phyloP scores from a whole-genome alignment of 1,284 basidiomycete species.

The Mycena sp. region DNA sequence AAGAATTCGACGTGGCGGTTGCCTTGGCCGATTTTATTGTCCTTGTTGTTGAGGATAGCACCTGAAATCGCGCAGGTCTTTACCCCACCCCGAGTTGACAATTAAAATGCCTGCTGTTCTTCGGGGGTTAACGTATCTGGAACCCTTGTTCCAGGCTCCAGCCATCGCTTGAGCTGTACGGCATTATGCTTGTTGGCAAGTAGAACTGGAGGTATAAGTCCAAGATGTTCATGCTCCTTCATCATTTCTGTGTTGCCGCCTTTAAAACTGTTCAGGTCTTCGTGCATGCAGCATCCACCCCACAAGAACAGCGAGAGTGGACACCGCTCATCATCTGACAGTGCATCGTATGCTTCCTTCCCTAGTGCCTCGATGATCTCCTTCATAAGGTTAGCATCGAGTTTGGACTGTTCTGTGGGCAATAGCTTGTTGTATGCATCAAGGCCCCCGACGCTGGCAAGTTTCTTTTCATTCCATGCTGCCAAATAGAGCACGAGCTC shows the following conservation, averaged over 20 bases:
- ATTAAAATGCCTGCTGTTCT: too few species aligned
- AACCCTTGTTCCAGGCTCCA: not conserved
- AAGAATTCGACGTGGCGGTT: slow-evolving; percentile 24
- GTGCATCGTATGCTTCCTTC: slow-evolving; percentile 19
- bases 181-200: slow-evolving; percentile 15
- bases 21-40: slow-evolving; percentile 31
- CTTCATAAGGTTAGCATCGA: slow-evolving; percentile 6
- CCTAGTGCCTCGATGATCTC: slow-evolving; percentile 17
- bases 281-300: slow-evolving; percentile 39
- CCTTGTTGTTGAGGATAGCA: slow-evolving; percentile 31
- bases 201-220: slow-evolving; percentile 20
- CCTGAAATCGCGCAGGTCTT: too few species aligned
- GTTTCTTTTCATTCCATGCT: not conserved
- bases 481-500: not conserved
- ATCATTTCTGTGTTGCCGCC: slow-evolving; percentile 35
- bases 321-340: slow-evolving; percentile 28
- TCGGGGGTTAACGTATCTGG: not conserved
- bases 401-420: not conserved
- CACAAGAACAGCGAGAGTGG: slow-evolving; percentile 24
- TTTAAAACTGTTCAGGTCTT: slow-evolving; percentile 38
- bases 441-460: not conserved
- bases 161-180: not conserved
- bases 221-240: slow-evolving; percentile 22
- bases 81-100: too few species aligned
- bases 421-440: slow-evolving; percentile 22